phyloP scores from a whole-genome alignment of 768 basidiomycete species.

The Naematelia encephala region DNA sequence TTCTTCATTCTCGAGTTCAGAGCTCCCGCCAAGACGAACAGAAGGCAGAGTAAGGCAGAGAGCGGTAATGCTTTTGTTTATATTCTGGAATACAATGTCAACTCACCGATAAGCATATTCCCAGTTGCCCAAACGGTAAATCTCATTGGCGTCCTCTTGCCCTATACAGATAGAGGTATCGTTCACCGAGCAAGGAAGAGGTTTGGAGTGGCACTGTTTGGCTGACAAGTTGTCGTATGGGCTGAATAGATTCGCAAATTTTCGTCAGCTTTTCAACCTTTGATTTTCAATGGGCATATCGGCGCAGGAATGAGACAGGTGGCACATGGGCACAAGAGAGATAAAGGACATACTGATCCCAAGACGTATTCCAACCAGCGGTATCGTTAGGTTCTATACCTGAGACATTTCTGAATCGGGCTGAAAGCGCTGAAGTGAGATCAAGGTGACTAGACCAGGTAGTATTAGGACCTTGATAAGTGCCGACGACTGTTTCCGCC shows the following conservation, averaged over 20 bases:
- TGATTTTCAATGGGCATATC: no score
- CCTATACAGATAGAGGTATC: slow-evolving; percentile 21
- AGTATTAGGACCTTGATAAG: slow-evolving; percentile 8
- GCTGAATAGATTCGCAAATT: slow-evolving; percentile 8
- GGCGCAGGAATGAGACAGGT: neutral
- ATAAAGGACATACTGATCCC: slow-evolving; percentile 30
- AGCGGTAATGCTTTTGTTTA: no score
- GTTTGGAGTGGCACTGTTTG: slow-evolving; percentile 35
- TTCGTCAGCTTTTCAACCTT: no score
- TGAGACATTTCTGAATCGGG: slow-evolving; percentile 30
- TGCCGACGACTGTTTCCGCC: slow-evolving; percentile 11
- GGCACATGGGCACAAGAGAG: neutral
- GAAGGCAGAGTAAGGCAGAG: no score
- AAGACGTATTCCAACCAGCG: slow-evolving; percentile 31
- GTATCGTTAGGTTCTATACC: slow-evolving; percentile 30
- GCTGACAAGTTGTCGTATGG: slow-evolving; percentile 38
- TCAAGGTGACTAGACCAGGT: slow-evolving; percentile 29
- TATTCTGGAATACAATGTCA: neutral
- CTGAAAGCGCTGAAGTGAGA: slow-evolving; percentile 8
- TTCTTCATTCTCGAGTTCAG: no score
- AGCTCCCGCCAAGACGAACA: no score
- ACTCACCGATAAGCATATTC: slow-evolving; percentile 22
- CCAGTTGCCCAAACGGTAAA: slow-evolving; percentile 34
- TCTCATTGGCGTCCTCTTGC: slow-evolving; percentile 26
- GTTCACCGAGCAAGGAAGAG: slow-evolving; percentile 35